A percentile compares a stretch with the other conserved stretches of the same genome.
Evolutionary conservation across 805 yeast species (phyloP).

Genomic region (Scheffersomyces lignosus): DNA sequence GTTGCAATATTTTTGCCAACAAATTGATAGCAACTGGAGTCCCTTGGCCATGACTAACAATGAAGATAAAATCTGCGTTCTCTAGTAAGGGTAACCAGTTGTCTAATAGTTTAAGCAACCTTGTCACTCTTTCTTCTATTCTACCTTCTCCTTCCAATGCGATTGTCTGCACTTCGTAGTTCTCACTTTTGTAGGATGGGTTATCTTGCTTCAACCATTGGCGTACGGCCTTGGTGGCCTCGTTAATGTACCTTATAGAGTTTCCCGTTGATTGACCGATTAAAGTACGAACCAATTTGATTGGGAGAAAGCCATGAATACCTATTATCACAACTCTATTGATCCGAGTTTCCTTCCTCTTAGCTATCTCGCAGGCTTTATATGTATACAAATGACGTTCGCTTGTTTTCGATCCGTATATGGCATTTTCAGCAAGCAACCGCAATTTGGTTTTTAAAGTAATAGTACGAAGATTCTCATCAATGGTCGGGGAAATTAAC

Average conservation of each 20-base stretch:
- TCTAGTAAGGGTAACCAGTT: slow-evolving; percentile 34
- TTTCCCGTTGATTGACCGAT: slow-evolving; percentile 40
- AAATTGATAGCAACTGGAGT: slow-evolving; percentile 32
- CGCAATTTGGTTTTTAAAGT: slow-evolving; percentile 19
- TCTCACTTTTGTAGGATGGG: slow-evolving; percentile 9
- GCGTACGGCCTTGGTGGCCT: slow-evolving; percentile 29
- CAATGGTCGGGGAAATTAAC: slow-evolving; percentile 14
- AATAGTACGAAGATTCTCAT: slow-evolving; percentile 17
- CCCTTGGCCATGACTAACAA: slow-evolving; percentile 36
- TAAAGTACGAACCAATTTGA: slow-evolving; percentile 34
- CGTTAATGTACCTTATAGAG: slow-evolving; percentile 26
- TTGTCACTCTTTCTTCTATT: slow-evolving; percentile 26
- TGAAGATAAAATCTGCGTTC: slow-evolving; percentile 30
- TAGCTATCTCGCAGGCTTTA: slow-evolving; percentile 4
- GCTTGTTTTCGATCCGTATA: slow-evolving; percentile 10
- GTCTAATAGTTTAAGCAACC: slow-evolving; percentile 22
- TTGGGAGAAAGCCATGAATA: slow-evolving; percentile 42
- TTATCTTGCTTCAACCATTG: slow-evolving; percentile 22
- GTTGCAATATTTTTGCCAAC: slow-evolving; percentile 19
- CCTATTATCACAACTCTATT: slow-evolving; percentile 33
- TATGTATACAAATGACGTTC: slow-evolving; percentile 29
- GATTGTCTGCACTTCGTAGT: slow-evolving; percentile 31
- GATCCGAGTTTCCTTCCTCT: slow-evolving; percentile 8
- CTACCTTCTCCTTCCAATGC: slow-evolving; percentile 44
- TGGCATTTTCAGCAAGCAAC: slow-evolving; percentile 16